Percentiles rank a stretch among this genome's conserved stretches.
These are phyloP conservation scores for Bathelium albidoporum DNA, from an alignment of 495 filamentous ascomycete genomes.

Conservation along the genomic window DNA sequence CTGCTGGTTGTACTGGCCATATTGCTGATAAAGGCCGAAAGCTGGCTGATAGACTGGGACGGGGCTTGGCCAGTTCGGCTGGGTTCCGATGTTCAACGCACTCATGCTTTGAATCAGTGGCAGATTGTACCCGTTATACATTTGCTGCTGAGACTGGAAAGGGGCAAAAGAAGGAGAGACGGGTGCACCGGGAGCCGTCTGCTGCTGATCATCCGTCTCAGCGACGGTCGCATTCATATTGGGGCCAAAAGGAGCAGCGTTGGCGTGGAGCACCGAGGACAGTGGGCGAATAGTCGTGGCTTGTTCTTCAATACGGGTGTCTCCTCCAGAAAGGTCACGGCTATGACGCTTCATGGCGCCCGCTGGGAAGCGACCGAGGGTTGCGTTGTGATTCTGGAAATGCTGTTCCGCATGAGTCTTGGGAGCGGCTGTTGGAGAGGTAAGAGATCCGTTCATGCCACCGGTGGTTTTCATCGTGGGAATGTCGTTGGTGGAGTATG, in stretches of 20 bases:
- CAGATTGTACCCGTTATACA: slow-evolving; percentile 43
- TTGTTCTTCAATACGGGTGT: slow-evolving; percentile 27
- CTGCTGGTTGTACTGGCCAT: slow-evolving; percentile 29
- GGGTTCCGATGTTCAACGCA: slow-evolving; percentile 43
- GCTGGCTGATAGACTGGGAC: slow-evolving; percentile 37
- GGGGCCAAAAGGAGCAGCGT: slow-evolving; percentile 60
- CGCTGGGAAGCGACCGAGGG: slow-evolving; percentile 62
- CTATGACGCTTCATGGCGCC: slow-evolving; percentile 43
- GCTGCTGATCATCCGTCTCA: slow-evolving; percentile 11
- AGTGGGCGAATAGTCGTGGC: slow-evolving; percentile 37
- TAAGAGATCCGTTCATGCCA: slow-evolving; percentile 32
- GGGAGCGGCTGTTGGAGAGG: slow-evolving; percentile 42
- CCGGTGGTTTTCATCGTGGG: slow-evolving; percentile 66
- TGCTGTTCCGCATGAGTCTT: slow-evolving; percentile 64
- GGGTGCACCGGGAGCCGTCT: slow-evolving; percentile 15
- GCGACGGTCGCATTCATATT: slow-evolving; percentile 19
- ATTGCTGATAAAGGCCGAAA: slow-evolving; percentile 40
- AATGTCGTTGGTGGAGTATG: slow-evolving; percentile 82
- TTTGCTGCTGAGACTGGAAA: slow-evolving; percentile 17
- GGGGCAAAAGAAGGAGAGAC: slow-evolving; percentile 28
- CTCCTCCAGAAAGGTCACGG: slow-evolving; percentile 51
- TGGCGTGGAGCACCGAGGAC: slow-evolving; percentile 65
- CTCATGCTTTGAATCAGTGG: slow-evolving; percentile 51
- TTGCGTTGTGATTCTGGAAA: slow-evolving; percentile 74
- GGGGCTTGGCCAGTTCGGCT: slow-evolving; percentile 29